Percentiles rank a stretch among this genome's conserved stretches.
These are phyloP conservation scores for Trichosporon ovoides DNA, from an alignment of 1,284 basidiomycete genomes.

Conservation along the genomic window DNA sequence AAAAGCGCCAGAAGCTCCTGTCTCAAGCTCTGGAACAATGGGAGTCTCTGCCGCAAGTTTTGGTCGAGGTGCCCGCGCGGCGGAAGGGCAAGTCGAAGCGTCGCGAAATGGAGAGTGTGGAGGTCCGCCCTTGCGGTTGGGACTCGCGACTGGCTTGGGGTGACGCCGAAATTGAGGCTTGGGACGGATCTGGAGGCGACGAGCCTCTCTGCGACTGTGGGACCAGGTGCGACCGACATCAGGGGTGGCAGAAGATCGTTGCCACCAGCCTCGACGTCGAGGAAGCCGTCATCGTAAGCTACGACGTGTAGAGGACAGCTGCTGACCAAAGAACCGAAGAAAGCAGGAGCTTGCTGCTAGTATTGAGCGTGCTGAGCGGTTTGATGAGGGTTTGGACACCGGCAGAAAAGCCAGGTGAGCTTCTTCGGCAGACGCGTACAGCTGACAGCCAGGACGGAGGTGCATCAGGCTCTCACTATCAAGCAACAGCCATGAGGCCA, in stretches of 20 bases:
- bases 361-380: conserved; percentile 5
- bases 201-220: conserved; percentile 21
- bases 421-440: background rate
- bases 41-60: conserved; percentile 15
- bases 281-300: conserved; percentile 27
- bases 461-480: background rate
- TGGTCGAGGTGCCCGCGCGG: conserved; percentile 16
- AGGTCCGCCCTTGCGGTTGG: conserved; percentile 40
- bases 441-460: background rate
- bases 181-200: conserved; percentile 13
- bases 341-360: conserved; percentile 5
- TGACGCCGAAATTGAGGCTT: conserved; percentile 28
- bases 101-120: conserved; percentile 17
- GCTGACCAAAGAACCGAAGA: conserved; percentile 5
- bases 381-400: background rate
- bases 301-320: background rate
- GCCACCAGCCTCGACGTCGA: conserved; percentile 33
- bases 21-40: conserved; percentile 21
- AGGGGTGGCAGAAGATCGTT: conserved; percentile 42
- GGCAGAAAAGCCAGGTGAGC: background rate
- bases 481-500: background rate
- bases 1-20: conserved; percentile 30
- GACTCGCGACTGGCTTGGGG: conserved; percentile 28
- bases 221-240: conserved; percentile 39
- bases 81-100: conserved; percentile 27